Base-by-base conservation (phyloP, 257 asterid species). In the Gardenia jasminoides region DNA sequence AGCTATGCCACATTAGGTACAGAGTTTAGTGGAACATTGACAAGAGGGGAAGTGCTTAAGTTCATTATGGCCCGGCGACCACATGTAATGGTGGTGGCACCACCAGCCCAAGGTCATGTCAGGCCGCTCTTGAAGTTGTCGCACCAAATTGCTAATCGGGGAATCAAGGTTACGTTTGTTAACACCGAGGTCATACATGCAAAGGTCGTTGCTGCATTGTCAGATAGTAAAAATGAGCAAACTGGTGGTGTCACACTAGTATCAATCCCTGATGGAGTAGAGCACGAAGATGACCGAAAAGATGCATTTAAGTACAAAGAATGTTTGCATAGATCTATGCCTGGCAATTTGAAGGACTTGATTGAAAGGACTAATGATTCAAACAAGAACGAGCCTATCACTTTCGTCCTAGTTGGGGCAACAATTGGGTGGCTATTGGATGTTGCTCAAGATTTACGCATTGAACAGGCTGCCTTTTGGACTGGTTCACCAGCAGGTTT, bases 81-180 rank as follows among this genome's bases (percentile, higher is more conserved):
- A 66, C 85, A 82, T 31, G 10, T 82, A 16, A 7, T 86, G 43
- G 94, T 76, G 0, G 87, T 90, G 10, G 83, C 94, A 44, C 76
- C 79, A 76, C 94, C 92, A 12, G 89, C 82, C 31, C 94, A 88
- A 79, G 94, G 89, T 30, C 94, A 90, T 43, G 89, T 88, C 13
- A 84, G 31, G 73, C 89, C 94, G 3, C 84, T 90, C 81, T 70
- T 88, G 85, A 85, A 88, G 39, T 73, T 88, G 3, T 83, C 82
- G 0, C 82, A 70, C 43, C 76, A 78, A 78, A 72, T 90, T 56
- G 91, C 92, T 78, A 68, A 76, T 43, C 83, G 67, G 4, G 94
- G 90, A 16, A 71, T 88, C 44, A 90, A 87, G 82, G 89, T 90
- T 6, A 88, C 94, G 0, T 83, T 86, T 43, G 94, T 84, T n/a